Percentiles rank a stretch among this genome's conserved stretches.
Conservation (phyloP, 1,284 basidiomycete genomes). For the Trichosporon sp. region DNA sequence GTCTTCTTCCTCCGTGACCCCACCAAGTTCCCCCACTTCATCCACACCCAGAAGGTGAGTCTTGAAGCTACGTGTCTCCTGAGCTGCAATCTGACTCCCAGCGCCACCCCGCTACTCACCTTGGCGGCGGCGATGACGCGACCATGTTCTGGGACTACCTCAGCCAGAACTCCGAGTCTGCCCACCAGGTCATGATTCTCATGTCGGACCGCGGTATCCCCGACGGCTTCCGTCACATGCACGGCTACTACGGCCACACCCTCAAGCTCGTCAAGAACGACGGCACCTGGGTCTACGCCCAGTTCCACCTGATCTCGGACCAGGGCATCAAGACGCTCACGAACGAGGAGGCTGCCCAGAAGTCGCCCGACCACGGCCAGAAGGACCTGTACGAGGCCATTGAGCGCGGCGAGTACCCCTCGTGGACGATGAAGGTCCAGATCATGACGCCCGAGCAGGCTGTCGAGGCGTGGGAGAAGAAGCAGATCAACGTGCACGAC, state of each 20-base stretch:
- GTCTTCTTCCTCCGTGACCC: constrained; percentile 59
- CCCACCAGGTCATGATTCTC: constrained; percentile 76
- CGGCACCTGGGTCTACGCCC: constrained; percentile 78
- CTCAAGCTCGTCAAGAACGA: constrained; percentile 85
- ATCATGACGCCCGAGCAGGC: constrained; percentile 87
- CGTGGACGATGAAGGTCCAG: constrained; percentile 62
- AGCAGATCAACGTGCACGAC: constrained; percentile 64
- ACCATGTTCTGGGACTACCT: constrained; percentile 76
- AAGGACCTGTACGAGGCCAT: constrained; percentile 74
- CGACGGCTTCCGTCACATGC: constrained; percentile 68
- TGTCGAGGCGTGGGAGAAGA: constrained; percentile 68
- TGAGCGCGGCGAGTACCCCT: constrained; percentile 66
- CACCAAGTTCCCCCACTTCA: constrained; percentile 69
- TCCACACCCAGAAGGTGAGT: constrained; percentile 84
- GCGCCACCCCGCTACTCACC: constrained; percentile 62
- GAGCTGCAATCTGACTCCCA: constrained; percentile 59
- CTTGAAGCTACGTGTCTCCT: background rate
- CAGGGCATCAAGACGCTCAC: constrained; percentile 70
- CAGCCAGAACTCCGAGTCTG: constrained; percentile 84
- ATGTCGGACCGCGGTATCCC: constrained; percentile 72
- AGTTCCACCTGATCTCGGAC: constrained; percentile 76
- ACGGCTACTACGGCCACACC: constrained; percentile 91
- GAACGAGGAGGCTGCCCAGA: constrained; percentile 51
- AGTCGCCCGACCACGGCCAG: constrained; percentile 78
- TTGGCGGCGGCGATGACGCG: constrained; percentile 46